These are phyloP conservation scores for Cutaneotrichosporon curvatum DNA, from an alignment of 1,284 basidiomycete genomes.

Conservation along the genomic window DNA sequence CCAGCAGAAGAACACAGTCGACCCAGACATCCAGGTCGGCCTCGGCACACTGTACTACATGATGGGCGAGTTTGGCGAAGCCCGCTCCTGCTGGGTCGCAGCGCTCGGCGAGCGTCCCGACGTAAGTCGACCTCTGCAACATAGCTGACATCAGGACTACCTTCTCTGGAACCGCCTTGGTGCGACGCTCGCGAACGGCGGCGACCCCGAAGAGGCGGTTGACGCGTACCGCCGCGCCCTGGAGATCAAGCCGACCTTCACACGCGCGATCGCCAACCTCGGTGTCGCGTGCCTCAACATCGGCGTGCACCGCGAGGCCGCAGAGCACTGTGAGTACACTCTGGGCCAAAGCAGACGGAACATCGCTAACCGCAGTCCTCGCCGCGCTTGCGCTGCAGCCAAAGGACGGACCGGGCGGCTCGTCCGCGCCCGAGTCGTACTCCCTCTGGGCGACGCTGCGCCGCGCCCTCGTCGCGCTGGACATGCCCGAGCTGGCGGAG, in stretches of 20 bases:
- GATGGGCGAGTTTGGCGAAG: constrained; percentile 45
- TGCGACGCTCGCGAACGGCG: constrained; percentile 90
- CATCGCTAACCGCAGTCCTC: constrained; percentile 51
- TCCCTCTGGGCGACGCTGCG: constrained; percentile 90
- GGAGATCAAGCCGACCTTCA: constrained; percentile 90
- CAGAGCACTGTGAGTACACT: constrained; percentile 73
- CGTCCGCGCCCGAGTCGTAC: constrained; percentile 45
- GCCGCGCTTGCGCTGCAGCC: constrained; percentile 79
- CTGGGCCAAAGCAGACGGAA: no score
- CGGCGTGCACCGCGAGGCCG: constrained; percentile 89
- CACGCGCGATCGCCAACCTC: constrained; percentile 94
- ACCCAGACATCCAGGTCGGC: constrained; percentile 89
- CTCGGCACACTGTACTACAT: constrained; percentile 92
- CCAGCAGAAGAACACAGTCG: constrained; percentile 57
- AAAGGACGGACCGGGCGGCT: constrained; percentile 29
- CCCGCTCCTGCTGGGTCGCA: constrained; percentile 80
- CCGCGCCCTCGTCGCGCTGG: constrained; percentile 68
- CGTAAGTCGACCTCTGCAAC: neutral
- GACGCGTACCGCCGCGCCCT: constrained; percentile 90
- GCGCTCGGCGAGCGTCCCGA: constrained; percentile 71
- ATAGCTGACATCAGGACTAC: constrained; percentile 55
- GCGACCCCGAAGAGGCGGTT: constrained; percentile 88
- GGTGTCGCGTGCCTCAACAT: constrained; percentile 96
- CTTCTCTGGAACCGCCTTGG: constrained; percentile 94
- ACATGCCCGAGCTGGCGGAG: constrained; percentile 52